Evolutionary conservation across 1,284 basidiomycete species (phyloP).

Genomic region (Abortiporus biennis): DNA sequence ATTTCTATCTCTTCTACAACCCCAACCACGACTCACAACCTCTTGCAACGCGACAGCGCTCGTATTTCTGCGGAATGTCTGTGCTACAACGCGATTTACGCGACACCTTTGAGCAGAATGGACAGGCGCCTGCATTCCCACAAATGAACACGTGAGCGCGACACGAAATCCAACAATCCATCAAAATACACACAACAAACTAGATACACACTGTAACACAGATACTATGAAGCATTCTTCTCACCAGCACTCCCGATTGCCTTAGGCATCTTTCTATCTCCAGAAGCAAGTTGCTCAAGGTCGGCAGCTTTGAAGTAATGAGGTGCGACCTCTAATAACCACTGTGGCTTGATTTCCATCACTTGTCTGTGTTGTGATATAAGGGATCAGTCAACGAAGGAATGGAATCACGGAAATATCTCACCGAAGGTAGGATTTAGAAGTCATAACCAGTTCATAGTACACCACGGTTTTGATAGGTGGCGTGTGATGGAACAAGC

Average conservation of each 20-base stretch:
- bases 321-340: slow-evolving; percentile 87
- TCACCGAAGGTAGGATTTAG: slow-evolving; percentile 78
- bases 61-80: too few species aligned
- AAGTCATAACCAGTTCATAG: slow-evolving; percentile 91
- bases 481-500: slow-evolving; percentile 92
- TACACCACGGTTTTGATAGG: slow-evolving; percentile 89
- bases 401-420: slow-evolving; percentile 16
- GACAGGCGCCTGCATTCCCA: too few species aligned
- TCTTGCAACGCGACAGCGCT: too few species aligned
- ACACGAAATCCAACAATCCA: too few species aligned
- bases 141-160: not conserved
- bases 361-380: slow-evolving; percentile 71
- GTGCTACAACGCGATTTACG: too few species aligned
- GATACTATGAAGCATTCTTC: slow-evolving; percentile 11
- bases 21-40: too few species aligned
- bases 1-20: too few species aligned
- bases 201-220: too few species aligned
- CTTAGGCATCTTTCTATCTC: slow-evolving; percentile 92
- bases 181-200: too few species aligned
- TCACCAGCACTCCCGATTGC: slow-evolving; percentile 29
- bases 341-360: slow-evolving; percentile 95
- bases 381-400: slow-evolving; percentile 10
- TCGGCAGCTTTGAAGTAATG: slow-evolving; percentile 92
- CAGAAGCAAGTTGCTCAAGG: slow-evolving; percentile 75
- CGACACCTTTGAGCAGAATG: too few species aligned